A percentile compares a stretch with the other conserved stretches of the same genome.
These are phyloP conservation scores for Ganoderma lucidum DNA, from an alignment of 1,284 basidiomycete genomes.

Conservation along the genomic window DNA sequence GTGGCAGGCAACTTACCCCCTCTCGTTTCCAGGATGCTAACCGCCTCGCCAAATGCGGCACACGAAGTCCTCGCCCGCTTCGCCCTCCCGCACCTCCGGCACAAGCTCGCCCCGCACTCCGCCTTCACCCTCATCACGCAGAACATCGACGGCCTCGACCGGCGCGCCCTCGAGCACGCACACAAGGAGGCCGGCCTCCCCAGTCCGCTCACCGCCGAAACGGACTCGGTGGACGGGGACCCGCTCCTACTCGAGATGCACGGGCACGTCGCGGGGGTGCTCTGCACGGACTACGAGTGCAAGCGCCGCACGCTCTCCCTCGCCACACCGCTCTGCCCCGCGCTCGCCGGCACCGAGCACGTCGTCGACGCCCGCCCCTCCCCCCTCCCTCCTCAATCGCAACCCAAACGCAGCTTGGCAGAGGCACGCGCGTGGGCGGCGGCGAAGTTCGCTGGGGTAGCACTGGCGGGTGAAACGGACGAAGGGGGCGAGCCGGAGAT, in stretches of 20 bases:
- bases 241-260: constrained; percentile 65
- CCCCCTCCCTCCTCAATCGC: background rate
- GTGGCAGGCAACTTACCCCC: background rate
- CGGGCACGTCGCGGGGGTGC: constrained; percentile 60
- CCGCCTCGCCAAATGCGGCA: background rate
- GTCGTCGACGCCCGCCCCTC: constrained; percentile 41
- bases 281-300: constrained; percentile 54
- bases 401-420: constrained; percentile 12
- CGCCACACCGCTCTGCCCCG: constrained; percentile 57
- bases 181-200: background rate
- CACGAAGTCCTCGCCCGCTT: background rate
- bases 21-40: background rate
- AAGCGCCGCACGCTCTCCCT: constrained; percentile 49
- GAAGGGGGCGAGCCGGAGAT: constrained; percentile 50
- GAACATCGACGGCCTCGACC: constrained; percentile 65
- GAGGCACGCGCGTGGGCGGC: constrained; percentile 26
- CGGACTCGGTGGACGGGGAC: background rate
- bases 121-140: constrained; percentile 66
- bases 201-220: background rate
- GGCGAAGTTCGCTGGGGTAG: constrained; percentile 16
- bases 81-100: constrained; percentile 31
- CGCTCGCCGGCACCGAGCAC: constrained; percentile 58
- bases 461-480: constrained; percentile 17
- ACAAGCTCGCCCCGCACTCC: constrained; percentile 47
- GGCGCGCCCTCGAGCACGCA: constrained; percentile 14